Evolutionary conservation across 108 stramenopile genomes (phyloP).

Genomic region (Ochromonas danica): DNA sequence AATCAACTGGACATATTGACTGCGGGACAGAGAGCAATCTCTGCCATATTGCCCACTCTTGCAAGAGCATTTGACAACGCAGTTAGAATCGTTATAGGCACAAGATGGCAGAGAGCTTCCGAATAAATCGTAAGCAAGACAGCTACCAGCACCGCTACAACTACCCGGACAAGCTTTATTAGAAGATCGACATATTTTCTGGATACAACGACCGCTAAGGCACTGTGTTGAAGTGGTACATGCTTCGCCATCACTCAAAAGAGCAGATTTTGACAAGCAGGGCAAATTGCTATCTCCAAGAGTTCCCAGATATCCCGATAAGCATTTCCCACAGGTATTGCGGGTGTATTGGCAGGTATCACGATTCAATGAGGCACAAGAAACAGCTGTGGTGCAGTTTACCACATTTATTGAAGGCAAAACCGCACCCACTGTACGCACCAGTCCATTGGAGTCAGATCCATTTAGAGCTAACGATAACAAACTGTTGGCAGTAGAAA

Average conservation of each 20-base stretch:
- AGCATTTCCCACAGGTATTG: neutral
- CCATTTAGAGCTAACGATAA: neutral
- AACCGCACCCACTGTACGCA: neutral
- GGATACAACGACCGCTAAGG: neutral
- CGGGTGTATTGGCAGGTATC: neutral
- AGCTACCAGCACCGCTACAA: neutral
- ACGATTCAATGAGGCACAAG: slow-evolving; percentile 27
- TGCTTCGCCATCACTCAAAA: neutral
- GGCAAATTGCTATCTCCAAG: neutral
- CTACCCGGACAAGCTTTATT: neutral
- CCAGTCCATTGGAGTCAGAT: neutral
- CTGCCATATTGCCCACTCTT: neutral
- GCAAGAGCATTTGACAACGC: neutral
- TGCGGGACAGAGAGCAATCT: neutral
- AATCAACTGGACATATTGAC: neutral
- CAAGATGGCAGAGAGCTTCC: neutral
- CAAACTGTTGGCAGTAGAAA: neutral
- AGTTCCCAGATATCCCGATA: neutral
- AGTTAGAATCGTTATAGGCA: neutral
- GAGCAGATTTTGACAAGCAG: neutral
- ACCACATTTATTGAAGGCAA: neutral
- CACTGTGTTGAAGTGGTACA: neutral
- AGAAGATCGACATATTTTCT: neutral
- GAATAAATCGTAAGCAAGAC: neutral
- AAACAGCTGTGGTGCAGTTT: neutral